Base-by-base conservation (phyloP, 129 eudicot species). In the Solidago caesia region DNA sequence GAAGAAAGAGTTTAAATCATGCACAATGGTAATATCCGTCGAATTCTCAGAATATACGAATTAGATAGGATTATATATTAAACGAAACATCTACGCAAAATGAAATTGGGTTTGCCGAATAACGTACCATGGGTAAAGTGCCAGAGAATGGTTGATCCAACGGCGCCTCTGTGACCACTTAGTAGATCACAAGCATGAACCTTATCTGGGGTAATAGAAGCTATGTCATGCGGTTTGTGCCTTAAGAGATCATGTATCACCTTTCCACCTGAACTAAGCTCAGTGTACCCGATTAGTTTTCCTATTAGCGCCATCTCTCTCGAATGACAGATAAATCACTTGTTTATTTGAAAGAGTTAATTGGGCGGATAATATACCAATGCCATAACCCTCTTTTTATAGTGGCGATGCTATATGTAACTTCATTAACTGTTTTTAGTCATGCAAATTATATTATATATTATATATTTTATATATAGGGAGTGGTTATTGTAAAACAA, bases 101-200 rank as follows among this genome's bases (percentile, higher is more conserved):
- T 26, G 43, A 60, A 21, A 9, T 39, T 15, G 11, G 11, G 25
- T 59, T 25, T 16, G 14, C 5, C 42, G 8, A 26, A 51, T 52
- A 25, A 62, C 15, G 9, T 12, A 63, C 69, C 69, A 64, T 64
- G 69, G 46, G 69, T 64, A 64, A 39, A 64, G 27, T 64, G 69
- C 69, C 69, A 41, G 26, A 14, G 9, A n/a, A 64, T 64, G 25
- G 26, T 64, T 25, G 69, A 64, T 42, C 69, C 69, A 64, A 64
- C 68, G 3, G 68, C 68, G 14, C 68, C 68, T 41, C 12, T 6
- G 27, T 8, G 10, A 39, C 68, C 68, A 6, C 68, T 41, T 64
- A 41, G 21, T 26, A 64, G 68, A 64, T 64, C 68, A 64, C 68
- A 64, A 64, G 47, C 48, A 64, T 64, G 69, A 15, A 64, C 27